phyloP scores from a whole-genome alignment of 1,139 yeast species.

The Suzukiozyma palmioleophila region DNA sequence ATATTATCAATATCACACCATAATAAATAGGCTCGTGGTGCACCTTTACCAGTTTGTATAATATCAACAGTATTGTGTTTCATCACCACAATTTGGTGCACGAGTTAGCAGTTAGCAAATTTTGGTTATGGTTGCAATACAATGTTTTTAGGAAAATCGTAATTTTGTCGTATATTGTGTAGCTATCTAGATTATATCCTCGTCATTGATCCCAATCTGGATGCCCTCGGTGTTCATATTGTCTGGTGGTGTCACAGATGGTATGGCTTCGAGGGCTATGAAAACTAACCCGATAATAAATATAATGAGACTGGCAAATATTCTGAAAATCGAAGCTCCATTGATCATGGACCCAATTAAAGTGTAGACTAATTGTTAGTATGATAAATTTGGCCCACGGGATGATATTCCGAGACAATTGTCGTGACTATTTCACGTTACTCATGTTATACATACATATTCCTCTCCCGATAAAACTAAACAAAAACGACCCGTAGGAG shows the following conservation, averaged over 20 bases:
- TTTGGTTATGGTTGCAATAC: too few species aligned
- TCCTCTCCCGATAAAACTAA: conserved; percentile 84
- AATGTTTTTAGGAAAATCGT: too few species aligned
- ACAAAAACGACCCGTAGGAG: conserved; percentile 73
- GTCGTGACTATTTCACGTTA: neutral
- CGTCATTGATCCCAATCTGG: conserved; percentile 40
- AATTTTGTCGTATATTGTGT: too few species aligned
- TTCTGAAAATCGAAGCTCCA: conserved; percentile 53
- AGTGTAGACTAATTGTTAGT: conserved; percentile 45
- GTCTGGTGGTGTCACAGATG: conserved; percentile 68
- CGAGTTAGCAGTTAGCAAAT: too few species aligned
- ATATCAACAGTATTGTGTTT: too few species aligned
- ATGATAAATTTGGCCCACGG: neutral
- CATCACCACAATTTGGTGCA: too few species aligned
- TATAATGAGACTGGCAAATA: conserved; percentile 52
- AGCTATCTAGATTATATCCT: conserved; percentile 29
- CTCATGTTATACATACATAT: conserved; percentile 41
- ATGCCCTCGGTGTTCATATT: conserved; percentile 61
- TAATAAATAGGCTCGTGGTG: too few species aligned
- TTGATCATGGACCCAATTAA: conserved; percentile 61
- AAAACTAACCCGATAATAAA: conserved; percentile 56
- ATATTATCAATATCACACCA: too few species aligned
- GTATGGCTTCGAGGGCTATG: conserved; percentile 61
- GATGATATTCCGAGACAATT: neutral
- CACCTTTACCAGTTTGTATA: too few species aligned